Base-by-base conservation (phyloP, 495 filamentous ascomycete genomes). In the Trichoderma parareesei region DNA sequence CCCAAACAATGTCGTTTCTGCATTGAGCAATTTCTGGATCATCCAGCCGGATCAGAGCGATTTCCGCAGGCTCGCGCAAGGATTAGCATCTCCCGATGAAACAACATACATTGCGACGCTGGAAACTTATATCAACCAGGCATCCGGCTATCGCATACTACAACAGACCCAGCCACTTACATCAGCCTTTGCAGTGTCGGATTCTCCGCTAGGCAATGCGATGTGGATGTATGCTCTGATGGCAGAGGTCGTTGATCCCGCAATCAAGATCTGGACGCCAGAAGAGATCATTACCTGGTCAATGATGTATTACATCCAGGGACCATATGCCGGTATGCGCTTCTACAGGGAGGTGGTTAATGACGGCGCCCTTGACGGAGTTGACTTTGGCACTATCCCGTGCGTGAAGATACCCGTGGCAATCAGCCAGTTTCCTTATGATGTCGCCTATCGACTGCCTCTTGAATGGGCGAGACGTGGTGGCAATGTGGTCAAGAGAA, bases 141-240 rank as follows among this genome's bases (percentile, higher is more conserved):
- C n/a, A 2, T 74, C 71, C 43, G 79, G 71, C 1, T 86, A 85
- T 71, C 65, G 71, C 49, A 69, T 71, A 14, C 71, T 79, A 46
- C 83, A 85, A 61, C 65, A 69, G 43, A 83, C 80, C 27, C 75
- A 77, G 20, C 83, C 83, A 0, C 79, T 82, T 65, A 83, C 80
- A 0, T 64, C 84, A 1, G 79, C 76, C 6, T 85, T 81, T 64
- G 77, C 75, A 0, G 72, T 84, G 0, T 73, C 78, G 2, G 81
- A 84, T 67, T 80, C 76, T 65, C 83, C 83, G 0, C 74, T 83
- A 2, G 81, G 72, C 10, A 68, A 85, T 16, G 71, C 84, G 3
- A 76, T 81, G 4, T 86, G 83, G 83, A 81, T 85, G 18, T 82
- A 80, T 65, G 81, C 84, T 59, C 83, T 84, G 64, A 70, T 85